Base-by-base conservation (phyloP, 208 protist species). In the Herpetomonas tarakana region DNA sequence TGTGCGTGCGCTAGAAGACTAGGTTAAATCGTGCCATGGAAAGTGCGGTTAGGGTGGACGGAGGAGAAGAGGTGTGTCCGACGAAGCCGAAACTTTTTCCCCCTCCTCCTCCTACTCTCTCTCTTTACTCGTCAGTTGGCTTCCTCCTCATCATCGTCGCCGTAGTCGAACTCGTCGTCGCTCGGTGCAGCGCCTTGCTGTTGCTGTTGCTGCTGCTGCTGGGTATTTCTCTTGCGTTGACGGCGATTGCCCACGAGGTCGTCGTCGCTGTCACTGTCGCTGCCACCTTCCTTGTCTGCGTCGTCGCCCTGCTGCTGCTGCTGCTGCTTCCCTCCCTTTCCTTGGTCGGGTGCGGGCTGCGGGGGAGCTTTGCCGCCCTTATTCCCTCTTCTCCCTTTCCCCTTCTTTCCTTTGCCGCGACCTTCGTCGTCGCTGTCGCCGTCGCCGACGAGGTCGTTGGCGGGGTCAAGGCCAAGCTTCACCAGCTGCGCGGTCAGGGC, bases 221-320 rank as follows among this genome's bases (percentile, higher is more conserved):
- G 67, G 61, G 71, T 72, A 30, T 77, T 71, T 64, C 73, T 81
- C 64, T 83, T 78, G 18, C 86, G 77, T 65, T 93, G 81, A 47
- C 84, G 83, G 12, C 83, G 80, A 51, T 94, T 94, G 21, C 65
- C 82, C 28, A 78, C 68, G 0, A 92, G 58, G 54, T 94, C 85
- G 46, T 89, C 84, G 56, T 90, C 88, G 41, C 88, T 90, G 27
- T 79, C 80, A 46, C 31, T 27, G 24, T 71, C 73, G 30, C 68
- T 72, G 35, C 65, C 70, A 3, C 49, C 63, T 29, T 22, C 18
- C 24, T 55, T 50, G n/a, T 11, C 68, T n/a, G 75, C 71, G 9
- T 58, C 61, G 1, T 72, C 68, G 0, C 16, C 49, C 26, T 6
- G 29, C 16, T 0, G 50, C 31, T 22, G 22, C 26, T 6, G 29